phyloP scores from a whole-genome alignment of 1,139 yeast species.

The Tardiomyces digboiensis region DNA sequence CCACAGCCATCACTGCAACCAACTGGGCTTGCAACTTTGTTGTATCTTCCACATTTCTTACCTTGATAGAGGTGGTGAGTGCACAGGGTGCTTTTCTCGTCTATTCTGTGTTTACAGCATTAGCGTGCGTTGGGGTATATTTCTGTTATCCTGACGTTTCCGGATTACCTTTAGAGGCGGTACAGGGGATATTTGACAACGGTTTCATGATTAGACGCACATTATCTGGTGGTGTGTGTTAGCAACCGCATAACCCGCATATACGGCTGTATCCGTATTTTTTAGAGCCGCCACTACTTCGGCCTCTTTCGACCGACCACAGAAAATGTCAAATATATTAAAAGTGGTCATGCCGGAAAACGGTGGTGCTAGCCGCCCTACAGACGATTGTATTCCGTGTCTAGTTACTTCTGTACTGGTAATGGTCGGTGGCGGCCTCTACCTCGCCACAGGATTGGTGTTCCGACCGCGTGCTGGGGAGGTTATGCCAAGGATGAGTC shows the following conservation, averaged over 20 bases:
- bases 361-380: constrained; percentile 34
- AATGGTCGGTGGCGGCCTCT: constrained; percentile 49
- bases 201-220: too few relatives aligned
- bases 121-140: constrained; percentile 34
- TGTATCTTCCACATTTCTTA: constrained; percentile 32
- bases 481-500: neutral
- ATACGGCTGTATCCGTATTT: too few relatives aligned
- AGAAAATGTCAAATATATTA: constrained; percentile 42
- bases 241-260: too few relatives aligned
- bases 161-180: constrained; percentile 37
- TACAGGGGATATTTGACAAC: constrained; percentile 28
- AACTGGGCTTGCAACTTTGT: constrained; percentile 37
- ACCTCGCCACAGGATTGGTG: constrained; percentile 44
- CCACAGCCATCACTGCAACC: constrained; percentile 34
- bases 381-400: constrained; percentile 45
- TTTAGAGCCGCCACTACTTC: too few relatives aligned
- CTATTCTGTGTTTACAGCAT: constrained; percentile 29
- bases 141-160: constrained; percentile 39
- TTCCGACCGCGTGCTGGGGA: constrained; percentile 18
- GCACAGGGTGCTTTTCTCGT: constrained; percentile 30
- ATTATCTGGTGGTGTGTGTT: too few relatives aligned
- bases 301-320: too few relatives aligned
- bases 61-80: constrained; percentile 26
- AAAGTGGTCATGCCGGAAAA: constrained; percentile 42
- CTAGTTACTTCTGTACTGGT: constrained; percentile 51